Base-by-base conservation (phyloP, 2,329 filamentous ascomycete species). In the Trichoderma sp. region DNA sequence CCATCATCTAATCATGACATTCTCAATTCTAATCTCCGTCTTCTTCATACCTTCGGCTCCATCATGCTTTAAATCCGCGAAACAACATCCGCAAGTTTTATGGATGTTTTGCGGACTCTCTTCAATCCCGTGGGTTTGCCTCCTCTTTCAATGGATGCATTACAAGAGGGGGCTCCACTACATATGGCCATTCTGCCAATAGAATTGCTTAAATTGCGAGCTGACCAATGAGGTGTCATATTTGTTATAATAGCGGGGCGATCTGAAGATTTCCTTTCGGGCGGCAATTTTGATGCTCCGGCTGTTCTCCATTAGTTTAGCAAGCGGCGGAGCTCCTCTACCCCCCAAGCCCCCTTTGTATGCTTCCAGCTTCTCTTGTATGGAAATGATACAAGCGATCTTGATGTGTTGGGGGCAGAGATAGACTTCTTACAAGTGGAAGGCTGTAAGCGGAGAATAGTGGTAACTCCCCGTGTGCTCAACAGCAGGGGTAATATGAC, bases 31-130 rank as follows among this genome's bases (percentile, higher is more conserved):
- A 62, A 69, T 50, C 28, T 62, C 67, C 67, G 67, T 50, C 15
- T 20, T 6, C 9, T 58, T 53, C 8, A 4, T 13, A 30, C 3
- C 13, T 2, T 69, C 67, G 67, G 67, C 11, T n/a, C 6, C 67
- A n/a, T 62, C 36, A 50, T 36, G n/a, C 55, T 26, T 62, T 69
- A 69, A 69, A 62, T 69, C 67, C 67, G 67, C 55, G 6, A 59
- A n/a, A 26, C 26, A 47, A n/a, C 36, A 61, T 53, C 57, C 20
- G 28, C 39, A 57, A 36, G 9, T 9, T 53, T 7, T 9, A 23
- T 36, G 13, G 4, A 57, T 13, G 39, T 23, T 9, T 4, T 32
- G 47, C 43, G 43, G 64, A 55, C 20, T 26, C 47, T 28, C 23
- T 1, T n/a, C 43, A 5, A 66, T 8, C 20, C 64, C n/a, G 15